A percentile compares a stretch with the other conserved stretches of the same genome.
Evolutionary conservation across 176 grass and related monocot species (phyloP).

Genomic region (Oryza nivara): DNA sequence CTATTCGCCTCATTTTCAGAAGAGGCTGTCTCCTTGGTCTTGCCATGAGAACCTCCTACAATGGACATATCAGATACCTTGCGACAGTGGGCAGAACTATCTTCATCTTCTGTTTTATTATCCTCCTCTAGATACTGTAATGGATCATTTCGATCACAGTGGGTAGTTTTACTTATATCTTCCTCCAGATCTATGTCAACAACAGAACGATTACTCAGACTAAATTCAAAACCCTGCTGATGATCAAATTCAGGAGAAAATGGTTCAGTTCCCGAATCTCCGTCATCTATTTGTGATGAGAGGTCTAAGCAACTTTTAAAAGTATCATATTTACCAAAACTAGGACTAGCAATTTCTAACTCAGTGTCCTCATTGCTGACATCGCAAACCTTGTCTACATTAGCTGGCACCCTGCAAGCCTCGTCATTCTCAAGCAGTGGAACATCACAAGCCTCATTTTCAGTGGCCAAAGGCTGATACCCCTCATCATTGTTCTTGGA

Average conservation of each 20-base stretch:
- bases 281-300: conserved; percentile 54
- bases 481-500: conserved; percentile 19
- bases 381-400: conserved; percentile 33
- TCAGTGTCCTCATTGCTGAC: conserved; percentile 2
- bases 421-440: conserved; percentile 37
- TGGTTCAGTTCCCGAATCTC: conserved; percentile 53
- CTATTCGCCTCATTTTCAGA: conserved; percentile 29
- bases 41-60: conserved; percentile 28
- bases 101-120: conserved; percentile 27
- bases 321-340: conserved; percentile 65
- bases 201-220: conserved; percentile 45
- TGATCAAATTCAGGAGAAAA: conserved; percentile 55
- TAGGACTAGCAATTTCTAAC: conserved; percentile 35
- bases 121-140: conserved; percentile 34
- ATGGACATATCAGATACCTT: conserved; percentile 39
- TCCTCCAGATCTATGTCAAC: conserved; percentile 43
- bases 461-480: conserved; percentile 36
- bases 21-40: conserved; percentile 34
- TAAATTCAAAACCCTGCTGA: conserved; percentile 42
- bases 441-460: conserved; percentile 32
- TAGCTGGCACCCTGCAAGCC: conserved; percentile 2
- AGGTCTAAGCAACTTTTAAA: conserved; percentile 96
- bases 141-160: conserved; percentile 42
- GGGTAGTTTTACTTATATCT: conserved; percentile 36
- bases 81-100: conserved; percentile 1